Evolutionary conservation across 2,329 filamentous ascomycete genomes (phyloP).

Genomic region (Aspergillus calidoustus): DNA sequence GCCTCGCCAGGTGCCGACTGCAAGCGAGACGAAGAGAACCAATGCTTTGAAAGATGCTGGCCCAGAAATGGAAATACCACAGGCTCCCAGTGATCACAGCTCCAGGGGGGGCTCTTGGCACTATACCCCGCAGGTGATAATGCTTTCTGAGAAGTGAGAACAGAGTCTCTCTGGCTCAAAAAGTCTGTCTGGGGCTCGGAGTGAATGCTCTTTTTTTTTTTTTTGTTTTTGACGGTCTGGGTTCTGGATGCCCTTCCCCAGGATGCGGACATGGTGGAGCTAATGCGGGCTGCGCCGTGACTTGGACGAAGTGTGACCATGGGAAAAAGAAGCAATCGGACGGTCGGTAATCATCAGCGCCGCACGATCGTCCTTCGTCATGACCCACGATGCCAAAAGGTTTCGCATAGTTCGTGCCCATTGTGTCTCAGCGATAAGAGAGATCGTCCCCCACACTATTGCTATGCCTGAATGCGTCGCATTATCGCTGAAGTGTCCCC

Average conservation of each 20-base stretch:
- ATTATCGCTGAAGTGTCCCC: not conserved
- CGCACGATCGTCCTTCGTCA: not conserved
- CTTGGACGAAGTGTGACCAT: conserved; percentile 11
- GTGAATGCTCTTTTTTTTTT: not conserved
- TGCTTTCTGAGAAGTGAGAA: not conserved
- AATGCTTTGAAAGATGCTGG: conserved; percentile 1
- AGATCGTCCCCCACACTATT: conserved; percentile 6
- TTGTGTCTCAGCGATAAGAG: not conserved
- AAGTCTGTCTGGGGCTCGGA: not conserved
- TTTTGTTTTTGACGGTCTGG: not conserved
- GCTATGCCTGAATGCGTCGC: conserved; percentile 3
- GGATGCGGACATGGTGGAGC: conserved; percentile 16
- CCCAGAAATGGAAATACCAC: not conserved
- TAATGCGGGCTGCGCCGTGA: conserved; percentile 12
- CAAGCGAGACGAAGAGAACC: not conserved
- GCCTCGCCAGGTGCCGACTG: not conserved
- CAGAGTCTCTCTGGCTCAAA: not conserved
- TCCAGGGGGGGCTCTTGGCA: not conserved
- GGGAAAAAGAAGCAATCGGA: conserved; percentile 11
- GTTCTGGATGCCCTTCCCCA: conserved; percentile 10
- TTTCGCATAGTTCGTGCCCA: not conserved
- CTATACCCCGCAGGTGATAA: conserved; percentile 6
- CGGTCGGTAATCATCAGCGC: conserved; percentile 6
- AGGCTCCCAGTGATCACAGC: not conserved
- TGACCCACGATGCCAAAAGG: not conserved